Base-by-base conservation (phyloP, 345 rosid genomes). In the Excoecaria agallocha region DNA sequence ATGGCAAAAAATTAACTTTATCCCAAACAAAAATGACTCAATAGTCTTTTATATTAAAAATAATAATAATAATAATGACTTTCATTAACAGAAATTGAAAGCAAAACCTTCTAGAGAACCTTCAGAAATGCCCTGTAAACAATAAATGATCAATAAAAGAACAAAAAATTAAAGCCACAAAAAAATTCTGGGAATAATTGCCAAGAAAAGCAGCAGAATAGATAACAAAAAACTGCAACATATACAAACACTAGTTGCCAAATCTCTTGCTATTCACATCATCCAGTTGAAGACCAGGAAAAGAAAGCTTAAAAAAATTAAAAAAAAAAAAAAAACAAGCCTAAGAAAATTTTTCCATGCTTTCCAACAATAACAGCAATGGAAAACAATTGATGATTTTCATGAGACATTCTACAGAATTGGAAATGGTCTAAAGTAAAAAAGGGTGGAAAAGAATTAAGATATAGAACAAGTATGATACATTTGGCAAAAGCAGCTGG, bases 361-460 rank as follows among this genome's bases (percentile, higher is more conserved):
- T 81, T 74, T 79, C 81, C 83, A 59, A 77, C 80, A 74, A 56
- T 35, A 84, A 81, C 68, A 81, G 66, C 79, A 63, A 58, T 4
- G 77, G 81, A 81, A 79, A 84, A 72, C 83, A 79, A 74, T 15
- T 49, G 69, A 77, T 68, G 52, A 69, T 58, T 24, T 59, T 74
- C 45, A 49, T 61, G 16, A 7, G 6, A 59, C 67, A 58, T 55
- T 58, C 60, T 77, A 74, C 45, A 24, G 37, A 25, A 37, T 38
- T 39, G 46, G 50, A 45, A 46, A 63, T 7, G 62, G 38, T 20
- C 52, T 49, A 37, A 5, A 10, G 66, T 59, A 49, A 3, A 30
- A 10, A 17, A 39, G 43, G 59, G 58, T 20, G 64, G 12, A 11
- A 78, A 81, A 74, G 76, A 81, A 82, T 68, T 70, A 78, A 81